Evolutionary conservation across 2,329 filamentous ascomycete genomes (phyloP).

Genomic region (Arachnopeziza araneosa): DNA sequence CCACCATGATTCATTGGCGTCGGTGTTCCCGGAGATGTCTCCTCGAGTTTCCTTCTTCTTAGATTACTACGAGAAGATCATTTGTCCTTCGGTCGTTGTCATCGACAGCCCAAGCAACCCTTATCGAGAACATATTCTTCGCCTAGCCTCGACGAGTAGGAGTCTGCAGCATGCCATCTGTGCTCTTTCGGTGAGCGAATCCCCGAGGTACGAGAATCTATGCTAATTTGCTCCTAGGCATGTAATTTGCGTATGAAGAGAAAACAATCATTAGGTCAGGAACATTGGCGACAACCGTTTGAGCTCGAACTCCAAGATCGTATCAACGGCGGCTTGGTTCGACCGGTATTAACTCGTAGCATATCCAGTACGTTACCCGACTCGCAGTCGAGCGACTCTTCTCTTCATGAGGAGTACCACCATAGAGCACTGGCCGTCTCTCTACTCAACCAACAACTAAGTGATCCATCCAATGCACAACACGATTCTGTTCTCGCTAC

Average conservation of each 20-base stretch:
- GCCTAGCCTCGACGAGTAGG: constrained; percentile 69
- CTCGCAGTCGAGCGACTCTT: constrained; percentile 42
- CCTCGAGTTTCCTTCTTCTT: constrained; percentile 82
- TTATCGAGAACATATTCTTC: constrained; percentile 76
- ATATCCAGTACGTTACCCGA: constrained; percentile 36
- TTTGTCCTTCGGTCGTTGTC: constrained; percentile 86
- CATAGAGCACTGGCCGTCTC: constrained; percentile 76
- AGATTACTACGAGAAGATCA: constrained; percentile 89
- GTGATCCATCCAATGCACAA: constrained; percentile 66
- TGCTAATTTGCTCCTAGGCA: constrained; percentile 34
- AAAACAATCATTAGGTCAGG: constrained; percentile 55
- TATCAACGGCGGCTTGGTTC: constrained; percentile 20
- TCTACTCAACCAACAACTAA: constrained; percentile 77
- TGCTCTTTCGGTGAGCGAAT: constrained; percentile 52
- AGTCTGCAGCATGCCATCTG: constrained; percentile 91
- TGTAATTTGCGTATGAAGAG: constrained; percentile 87
- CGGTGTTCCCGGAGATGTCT: constrained; percentile 54
- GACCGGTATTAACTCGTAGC: constrained; percentile 17
- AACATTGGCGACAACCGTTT: constrained; percentile 40
- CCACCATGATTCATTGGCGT: constrained; percentile 43
- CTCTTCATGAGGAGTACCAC: constrained; percentile 74
- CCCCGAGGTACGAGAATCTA: background rate
- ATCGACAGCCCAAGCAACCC: constrained; percentile 84
- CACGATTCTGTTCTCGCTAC: constrained; percentile 86
- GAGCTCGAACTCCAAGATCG: constrained; percentile 29